These are phyloP conservation scores for Helminthosporium solani DNA, from an alignment of 2,329 filamentous ascomycete genomes.

Conservation along the genomic window DNA sequence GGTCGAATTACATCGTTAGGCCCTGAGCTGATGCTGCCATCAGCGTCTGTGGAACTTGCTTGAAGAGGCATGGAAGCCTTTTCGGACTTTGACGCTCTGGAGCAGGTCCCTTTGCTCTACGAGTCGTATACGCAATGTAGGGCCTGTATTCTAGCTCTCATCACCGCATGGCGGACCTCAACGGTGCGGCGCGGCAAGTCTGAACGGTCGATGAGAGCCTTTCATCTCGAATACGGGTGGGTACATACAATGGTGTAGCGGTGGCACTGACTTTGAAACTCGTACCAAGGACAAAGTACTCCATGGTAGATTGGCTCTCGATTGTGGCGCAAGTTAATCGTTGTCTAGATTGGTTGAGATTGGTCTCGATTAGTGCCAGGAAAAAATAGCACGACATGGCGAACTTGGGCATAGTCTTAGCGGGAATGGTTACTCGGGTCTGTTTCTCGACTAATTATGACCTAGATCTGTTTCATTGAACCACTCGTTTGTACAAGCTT, in stretches of 20 bases:
- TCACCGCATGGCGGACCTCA: slow-evolving; percentile 1
- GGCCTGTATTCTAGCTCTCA: slow-evolving; percentile 4
- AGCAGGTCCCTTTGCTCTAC: slow-evolving; percentile 1
- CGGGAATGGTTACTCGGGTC: slow-evolving; percentile 4
- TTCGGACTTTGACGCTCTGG: slow-evolving; percentile 5
- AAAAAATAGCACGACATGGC: slow-evolving; percentile 6
- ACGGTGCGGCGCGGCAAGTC: not conserved
- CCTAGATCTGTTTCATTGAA: slow-evolving; percentile 22
- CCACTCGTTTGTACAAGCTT: slow-evolving; percentile 15
- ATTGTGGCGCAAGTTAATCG: not conserved
- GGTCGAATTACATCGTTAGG: slow-evolving; percentile 5
- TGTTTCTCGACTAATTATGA: slow-evolving; percentile 11
- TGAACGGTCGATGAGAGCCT: not conserved
- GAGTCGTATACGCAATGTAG: slow-evolving; percentile 10
- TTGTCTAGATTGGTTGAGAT: slow-evolving; percentile 1
- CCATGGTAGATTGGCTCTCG: slow-evolving; percentile 4
- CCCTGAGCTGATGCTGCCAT: slow-evolving; percentile 14
- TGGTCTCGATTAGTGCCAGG: slow-evolving; percentile 8
- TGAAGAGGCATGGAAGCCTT: slow-evolving; percentile 5
- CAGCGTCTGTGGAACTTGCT: slow-evolving; percentile 14
- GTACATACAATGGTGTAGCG: not conserved
- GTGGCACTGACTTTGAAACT: not conserved
- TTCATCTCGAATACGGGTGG: not conserved
- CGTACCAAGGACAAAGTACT: slow-evolving; percentile 4
- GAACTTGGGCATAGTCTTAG: slow-evolving; percentile 8